Evolutionary conservation across 2,329 filamentous ascomycete genomes (phyloP).

Genomic region (Alternaria alternata): DNA sequence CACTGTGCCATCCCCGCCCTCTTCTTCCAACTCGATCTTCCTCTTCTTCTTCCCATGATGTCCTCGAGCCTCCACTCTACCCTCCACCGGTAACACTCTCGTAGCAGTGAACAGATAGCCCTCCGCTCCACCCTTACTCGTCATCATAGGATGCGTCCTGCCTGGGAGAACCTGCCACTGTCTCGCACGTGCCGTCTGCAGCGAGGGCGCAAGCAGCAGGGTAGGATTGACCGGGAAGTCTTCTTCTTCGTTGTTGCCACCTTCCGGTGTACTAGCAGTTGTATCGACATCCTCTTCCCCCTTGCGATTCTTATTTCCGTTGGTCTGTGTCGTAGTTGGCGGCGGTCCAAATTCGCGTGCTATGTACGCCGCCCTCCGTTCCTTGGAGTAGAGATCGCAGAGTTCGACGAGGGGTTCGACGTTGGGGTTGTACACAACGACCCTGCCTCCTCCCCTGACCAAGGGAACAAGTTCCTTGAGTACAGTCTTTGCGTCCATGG

Average conservation of each 20-base stretch:
- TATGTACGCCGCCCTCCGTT: conserved; percentile 74
- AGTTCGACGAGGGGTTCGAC: conserved; percentile 81
- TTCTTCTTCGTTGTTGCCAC: conserved; percentile 47
- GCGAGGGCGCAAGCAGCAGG: conserved; percentile 76
- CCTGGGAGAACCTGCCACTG: conserved; percentile 92
- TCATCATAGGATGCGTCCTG: conserved; percentile 94
- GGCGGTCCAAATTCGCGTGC: conserved; percentile 37
- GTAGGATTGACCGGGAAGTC: conserved; percentile 91
- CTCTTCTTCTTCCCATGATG: conserved; percentile 71
- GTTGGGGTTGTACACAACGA: conserved; percentile 84
- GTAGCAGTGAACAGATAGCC: conserved; percentile 89
- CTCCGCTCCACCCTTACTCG: conserved; percentile 82
- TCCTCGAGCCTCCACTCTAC: conserved; percentile 82
- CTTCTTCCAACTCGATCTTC: conserved; percentile 54
- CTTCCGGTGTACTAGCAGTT: background rate
- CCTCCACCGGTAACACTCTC: conserved; percentile 79
- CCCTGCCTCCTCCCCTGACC: conserved; percentile 80
- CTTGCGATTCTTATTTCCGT: background rate
- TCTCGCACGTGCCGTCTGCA: conserved; percentile 82
- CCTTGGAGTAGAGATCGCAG: conserved; percentile 84
- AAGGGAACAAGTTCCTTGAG: conserved; percentile 80
- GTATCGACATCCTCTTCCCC: too few relatives aligned
- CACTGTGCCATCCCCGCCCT: too few relatives aligned
- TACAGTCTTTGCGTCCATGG: conserved; percentile 81
- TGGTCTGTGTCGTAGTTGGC: background rate